Percentiles rank a stretch among this genome's conserved stretches.
Conservation (phyloP, 2,329 filamentous ascomycete genomes). For the Paraphaeosphaeria minitans region DNA sequence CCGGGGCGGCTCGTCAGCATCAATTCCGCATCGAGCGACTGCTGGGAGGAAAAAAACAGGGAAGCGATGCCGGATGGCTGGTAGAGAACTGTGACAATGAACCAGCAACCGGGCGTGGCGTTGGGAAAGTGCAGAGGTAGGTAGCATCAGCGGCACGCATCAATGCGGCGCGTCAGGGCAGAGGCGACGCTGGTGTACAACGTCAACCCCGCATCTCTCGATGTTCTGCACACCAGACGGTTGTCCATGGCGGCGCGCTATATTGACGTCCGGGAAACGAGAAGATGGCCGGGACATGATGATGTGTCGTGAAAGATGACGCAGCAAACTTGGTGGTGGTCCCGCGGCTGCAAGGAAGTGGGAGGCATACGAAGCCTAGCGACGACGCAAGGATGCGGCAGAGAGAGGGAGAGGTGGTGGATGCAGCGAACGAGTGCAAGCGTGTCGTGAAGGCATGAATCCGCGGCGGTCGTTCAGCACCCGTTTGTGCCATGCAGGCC, state of each 20-base stretch:
- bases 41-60: background rate
- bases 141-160: background rate
- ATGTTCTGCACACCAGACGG: constrained; percentile 20
- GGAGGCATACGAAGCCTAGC: background rate
- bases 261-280: constrained; percentile 12
- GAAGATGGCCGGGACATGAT: constrained; percentile 34
- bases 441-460: background rate
- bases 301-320: constrained; percentile 24
- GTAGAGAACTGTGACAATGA: background rate
- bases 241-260: constrained; percentile 20
- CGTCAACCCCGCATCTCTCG: constrained; percentile 34
- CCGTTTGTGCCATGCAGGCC: background rate
- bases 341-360: background rate
- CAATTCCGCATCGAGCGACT: background rate
- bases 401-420: background rate
- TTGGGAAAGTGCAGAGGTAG: background rate
- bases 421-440: background rate
- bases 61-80: background rate
- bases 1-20: background rate
- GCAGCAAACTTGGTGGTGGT: constrained; percentile 8
- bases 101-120: constrained; percentile 4
- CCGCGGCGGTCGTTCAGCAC: background rate
- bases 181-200: constrained; percentile 27
- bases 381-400: background rate
- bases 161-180: background rate